Conservation (phyloP, 73 alveolate genomes). For the Paramecium pentaurelia region DNA sequence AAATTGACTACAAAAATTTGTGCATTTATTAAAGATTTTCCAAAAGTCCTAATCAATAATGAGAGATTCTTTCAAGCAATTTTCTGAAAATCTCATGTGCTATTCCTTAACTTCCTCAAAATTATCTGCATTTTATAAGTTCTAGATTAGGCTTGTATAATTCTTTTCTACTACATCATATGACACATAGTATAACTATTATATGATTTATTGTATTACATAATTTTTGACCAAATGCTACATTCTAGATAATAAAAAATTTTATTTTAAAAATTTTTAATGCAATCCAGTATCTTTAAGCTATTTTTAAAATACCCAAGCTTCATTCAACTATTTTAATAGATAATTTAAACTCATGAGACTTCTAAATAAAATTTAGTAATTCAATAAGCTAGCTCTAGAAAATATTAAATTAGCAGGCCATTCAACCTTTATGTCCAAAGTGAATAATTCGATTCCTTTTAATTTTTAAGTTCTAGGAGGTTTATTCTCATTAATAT, state of each 20-base stretch:
- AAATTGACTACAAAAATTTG: not conserved
- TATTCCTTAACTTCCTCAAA: conserved; percentile 87
- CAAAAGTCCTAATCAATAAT: conserved; percentile 2
- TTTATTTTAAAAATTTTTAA: conserved; percentile 68
- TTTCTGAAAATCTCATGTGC: conserved; percentile 90
- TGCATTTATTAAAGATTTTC: not conserved
- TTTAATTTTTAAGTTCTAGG: conserved; percentile 65
- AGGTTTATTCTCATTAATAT: conserved; percentile 18
- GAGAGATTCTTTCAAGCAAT: conserved; percentile 80
- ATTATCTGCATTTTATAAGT: conserved; percentile 74
- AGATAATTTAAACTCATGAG: conserved; percentile 81
- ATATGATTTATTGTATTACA: not conserved
- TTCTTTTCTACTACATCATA: conserved; percentile 94
- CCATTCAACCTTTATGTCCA: conserved; percentile 90
- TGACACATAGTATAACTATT: conserved; percentile 76
- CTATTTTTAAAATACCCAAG: conserved; percentile 81
- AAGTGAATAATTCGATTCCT: conserved; percentile 84
- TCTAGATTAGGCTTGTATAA: conserved; percentile 72
- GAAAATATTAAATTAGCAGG: conserved; percentile 89
- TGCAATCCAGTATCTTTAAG: conserved; percentile 79
- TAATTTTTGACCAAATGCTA: conserved; percentile 85
- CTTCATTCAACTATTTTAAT: conserved; percentile 78
- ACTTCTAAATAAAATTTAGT: conserved; percentile 87
- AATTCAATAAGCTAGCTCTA: conserved; percentile 81
- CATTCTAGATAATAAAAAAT: conserved; percentile 84